Evolutionary conservation across 1,284 basidiomycete genomes (phyloP), one percentile per base, ranked within the genome.

Genomic region (Moesziomyces antarcticus): DNA sequence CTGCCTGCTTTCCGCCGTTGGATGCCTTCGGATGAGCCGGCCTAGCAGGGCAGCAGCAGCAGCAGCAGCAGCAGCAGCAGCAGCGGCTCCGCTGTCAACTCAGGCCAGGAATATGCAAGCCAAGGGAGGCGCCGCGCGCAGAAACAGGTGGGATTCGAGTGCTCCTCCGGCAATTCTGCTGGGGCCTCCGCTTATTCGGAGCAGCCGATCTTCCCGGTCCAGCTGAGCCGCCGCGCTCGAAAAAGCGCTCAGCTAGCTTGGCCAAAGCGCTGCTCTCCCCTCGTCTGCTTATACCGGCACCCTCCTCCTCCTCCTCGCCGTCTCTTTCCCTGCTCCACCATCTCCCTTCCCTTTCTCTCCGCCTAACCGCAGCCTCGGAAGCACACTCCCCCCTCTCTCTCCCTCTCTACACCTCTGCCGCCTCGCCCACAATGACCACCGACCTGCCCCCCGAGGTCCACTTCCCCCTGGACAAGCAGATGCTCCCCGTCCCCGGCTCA

Each of bases 381-480:
- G 18, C 47, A 47, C 22, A 33, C 30, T n/a, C n/a, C n/a, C n/a
- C 37, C 49, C 20, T 41, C 40, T 11, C 40, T 51, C 50, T 16
- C 14, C 49, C 22, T 20, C 50, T 18, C 20, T 25, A 10, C 40
- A 11, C 35, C 3, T 18, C 21, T 18, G 4, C 5, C 50, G 3
- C 22, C 30, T 11, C 14, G 22, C 27, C 3, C 22, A 22, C 40
- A 16, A 24, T 62, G 63, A 60, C 60, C 35, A 73, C 70, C 49
- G 70, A 73, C 35, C 35, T 73, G 37, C 70, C 70, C 11, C 30
- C 50, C 48, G 48, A 58, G 43, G 25, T 73, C 53, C 21, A 43
- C 24, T 62, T 67, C 50, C 62, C 75, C 25, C 50, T 80, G 54
- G 73, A 78, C 43, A 72, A 77, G 66, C 82, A 82, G 67, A 73